These are phyloP conservation scores for Talaromyces stipitatus DNA, from an alignment of 495 filamentous ascomycete species.

Conservation along the genomic window DNA sequence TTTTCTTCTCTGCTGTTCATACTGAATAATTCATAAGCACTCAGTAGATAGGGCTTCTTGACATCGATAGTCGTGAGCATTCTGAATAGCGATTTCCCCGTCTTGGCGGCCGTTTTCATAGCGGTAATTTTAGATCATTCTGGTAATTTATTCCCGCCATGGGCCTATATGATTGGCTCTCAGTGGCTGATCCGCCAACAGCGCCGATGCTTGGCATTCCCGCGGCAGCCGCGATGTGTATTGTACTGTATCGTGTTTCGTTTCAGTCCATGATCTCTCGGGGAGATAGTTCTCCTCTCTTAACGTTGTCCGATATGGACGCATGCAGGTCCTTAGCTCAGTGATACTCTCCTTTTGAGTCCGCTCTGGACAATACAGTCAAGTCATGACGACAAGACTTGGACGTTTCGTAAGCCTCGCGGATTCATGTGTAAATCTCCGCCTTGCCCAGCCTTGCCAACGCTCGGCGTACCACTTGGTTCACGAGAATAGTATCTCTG, in stretches of 20 bases:
- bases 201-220: not conserved
- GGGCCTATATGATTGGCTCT: not conserved
- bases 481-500: not conserved
- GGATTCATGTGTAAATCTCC: not conserved
- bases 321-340: not conserved
- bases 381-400: not conserved
- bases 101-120: not conserved
- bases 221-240: not conserved
- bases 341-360: too few relatives aligned
- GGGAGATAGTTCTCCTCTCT: not conserved
- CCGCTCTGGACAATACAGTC: not conserved
- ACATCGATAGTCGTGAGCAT: too few relatives aligned
- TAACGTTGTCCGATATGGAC: not conserved
- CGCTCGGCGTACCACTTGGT: conserved; percentile 4
- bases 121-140: not conserved
- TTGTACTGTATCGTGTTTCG: not conserved
- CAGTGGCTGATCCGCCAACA: not conserved
- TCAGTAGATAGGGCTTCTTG: too few relatives aligned
- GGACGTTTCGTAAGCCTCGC: too few relatives aligned
- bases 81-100: too few relatives aligned
- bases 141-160: not conserved
- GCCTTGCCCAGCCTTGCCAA: conserved; percentile 4
- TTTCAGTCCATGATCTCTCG: not conserved
- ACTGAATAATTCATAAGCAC: too few relatives aligned
- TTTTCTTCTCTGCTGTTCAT: too few relatives aligned